Conservation (phyloP, 441 rosid genomes). For the Cnidoscolus chayamansa region DNA sequence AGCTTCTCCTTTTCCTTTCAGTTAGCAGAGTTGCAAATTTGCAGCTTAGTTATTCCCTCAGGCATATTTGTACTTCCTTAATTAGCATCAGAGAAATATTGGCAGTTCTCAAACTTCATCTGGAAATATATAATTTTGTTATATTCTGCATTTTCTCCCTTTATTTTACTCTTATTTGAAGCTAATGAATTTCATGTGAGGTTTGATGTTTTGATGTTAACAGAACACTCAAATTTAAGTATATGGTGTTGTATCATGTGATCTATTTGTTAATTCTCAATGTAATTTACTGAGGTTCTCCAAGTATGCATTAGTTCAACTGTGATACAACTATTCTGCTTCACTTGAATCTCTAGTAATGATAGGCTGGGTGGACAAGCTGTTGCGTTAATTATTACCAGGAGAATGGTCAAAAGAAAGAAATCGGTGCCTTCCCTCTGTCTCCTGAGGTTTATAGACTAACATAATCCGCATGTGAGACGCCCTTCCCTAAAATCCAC, state of each 20-base stretch:
- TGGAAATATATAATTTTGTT: background rate
- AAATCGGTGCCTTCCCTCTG: too few species aligned
- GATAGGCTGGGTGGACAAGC: too few species aligned
- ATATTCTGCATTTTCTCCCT: background rate
- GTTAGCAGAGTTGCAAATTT: constrained; percentile 7
- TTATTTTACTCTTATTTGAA: background rate
- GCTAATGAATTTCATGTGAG: background rate
- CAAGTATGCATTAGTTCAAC: background rate
- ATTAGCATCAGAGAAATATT: background rate
- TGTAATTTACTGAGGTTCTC: background rate
- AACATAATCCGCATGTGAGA: too few species aligned
- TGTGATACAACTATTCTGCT: background rate
- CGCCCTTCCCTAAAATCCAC: too few species aligned
- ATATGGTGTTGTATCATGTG: background rate
- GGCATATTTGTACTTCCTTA: background rate
- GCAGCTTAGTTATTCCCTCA: background rate
- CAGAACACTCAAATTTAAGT: too few species aligned
- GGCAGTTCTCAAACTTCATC: background rate
- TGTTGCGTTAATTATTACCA: too few species aligned
- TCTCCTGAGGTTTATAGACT: too few species aligned
- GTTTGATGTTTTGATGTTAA: too few species aligned
- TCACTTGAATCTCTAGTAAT: too few species aligned
- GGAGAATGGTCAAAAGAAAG: too few species aligned
- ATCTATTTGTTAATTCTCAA: background rate
- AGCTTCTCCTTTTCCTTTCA: background rate